Base-by-base conservation (phyloP, 2,329 filamentous ascomycete species). In the Elsinoe perseae region DNA sequence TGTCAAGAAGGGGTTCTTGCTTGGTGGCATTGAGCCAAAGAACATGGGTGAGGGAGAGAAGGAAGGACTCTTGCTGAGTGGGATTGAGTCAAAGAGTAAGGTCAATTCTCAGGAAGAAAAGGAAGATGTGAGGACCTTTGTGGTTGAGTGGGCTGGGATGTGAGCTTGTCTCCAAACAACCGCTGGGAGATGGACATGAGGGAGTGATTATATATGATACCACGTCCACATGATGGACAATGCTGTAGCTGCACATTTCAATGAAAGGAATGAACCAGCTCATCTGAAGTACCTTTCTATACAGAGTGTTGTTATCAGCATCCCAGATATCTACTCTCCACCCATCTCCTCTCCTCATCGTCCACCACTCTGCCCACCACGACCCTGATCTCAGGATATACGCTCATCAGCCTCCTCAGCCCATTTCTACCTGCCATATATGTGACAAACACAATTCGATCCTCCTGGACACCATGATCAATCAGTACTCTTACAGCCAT, bases 401-500 rank as follows among this genome's bases (percentile, higher is more conserved):
- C 93, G 57, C 85, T 89, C 59, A 89, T 87, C 64, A 98, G 73
- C 61, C 93, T 80, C 66, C 93, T 89, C 60, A 97, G 70, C 0
- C 91, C 93, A 63, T 88, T 82, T 61, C 84, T 84, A 7, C 92
- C 92, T 2, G 91, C 92, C 61, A 89, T 86, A 68, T 95, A 96
- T 2, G 92, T 95, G 36, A 95, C 91, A 68, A 97, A 85, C 30
- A 96, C 88, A 61, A 98, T 95, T 61, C 80, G 85, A 44, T 89
- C 81, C 67, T 93, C 85, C 4, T 82, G 75, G 5, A 97, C 91
- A 9, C 93, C 93, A 66, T 97, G 91, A 69, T 98, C 93, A 14
- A 95, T 83, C 54, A 98, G 75, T n/a, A 97, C 89, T 66, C 93
- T 87, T 40, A 97, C 91, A 0, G 93, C 90, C 93, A 98, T 98